Base-by-base conservation (phyloP, 495 filamentous ascomycete species). In the Neurospora sp. region DNA sequence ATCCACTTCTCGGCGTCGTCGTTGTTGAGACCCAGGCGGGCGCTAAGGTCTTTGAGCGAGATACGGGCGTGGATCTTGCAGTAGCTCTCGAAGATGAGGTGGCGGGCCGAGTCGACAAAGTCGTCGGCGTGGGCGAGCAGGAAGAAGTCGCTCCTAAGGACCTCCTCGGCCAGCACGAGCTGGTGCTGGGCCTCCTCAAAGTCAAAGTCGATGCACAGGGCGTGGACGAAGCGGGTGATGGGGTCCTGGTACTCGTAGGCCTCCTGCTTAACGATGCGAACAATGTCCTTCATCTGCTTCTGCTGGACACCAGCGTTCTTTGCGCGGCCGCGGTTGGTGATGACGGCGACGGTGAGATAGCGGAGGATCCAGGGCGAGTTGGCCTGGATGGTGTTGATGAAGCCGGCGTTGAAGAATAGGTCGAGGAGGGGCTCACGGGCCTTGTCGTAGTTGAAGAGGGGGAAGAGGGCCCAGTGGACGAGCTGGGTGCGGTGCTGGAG, bases 1-100 rank as follows among this genome's bases (percentile, higher is more conserved):
- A 99, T 99, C 96, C 96, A 98, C 86, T 98, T 98, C 89, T 99
- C 96, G 75, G 96, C 96, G 76, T 97, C 96, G 77, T 97, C 94
- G 77, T 93, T 89, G 78, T 89, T 92, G 73, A 99, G 85, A 73
- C 96, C 96, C 70, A 99, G 87, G 74, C 94, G 90, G 73, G 90
- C 90, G 74, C 94, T 97, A 20, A 99, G 87, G 77, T 98, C 96
- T 89, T 94, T 94, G 81, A 99, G 97, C 81, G 98, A 94, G 74
- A 99, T 99, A 72, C 96, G 89, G 74, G 97, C 93, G 83, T 98
- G 96, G 79, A 99, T 99, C 89, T 98, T 98, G 92, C 96, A 98
- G 87, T 99, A 98, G 81, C 88, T 91, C 86, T 99, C 96, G 9
- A 94, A 98, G 82, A 99, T 98, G 70, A 98, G 84, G 85, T 98